Base-by-base conservation (phyloP, 306 rosid species). In the Abrus pulchellus region DNA sequence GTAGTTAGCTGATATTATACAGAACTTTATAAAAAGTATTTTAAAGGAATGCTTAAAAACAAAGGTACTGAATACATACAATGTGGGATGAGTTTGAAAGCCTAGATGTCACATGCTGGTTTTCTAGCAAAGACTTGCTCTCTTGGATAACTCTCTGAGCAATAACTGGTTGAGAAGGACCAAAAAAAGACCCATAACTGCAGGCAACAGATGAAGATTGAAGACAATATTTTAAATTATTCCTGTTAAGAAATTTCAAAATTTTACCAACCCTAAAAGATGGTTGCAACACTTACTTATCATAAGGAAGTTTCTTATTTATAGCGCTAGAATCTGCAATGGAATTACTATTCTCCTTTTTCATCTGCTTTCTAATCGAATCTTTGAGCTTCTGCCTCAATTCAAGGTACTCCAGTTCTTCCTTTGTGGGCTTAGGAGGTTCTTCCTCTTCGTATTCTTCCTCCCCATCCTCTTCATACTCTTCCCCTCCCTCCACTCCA, bases 141-240 rank as follows among this genome's bases (percentile, higher is more conserved):
- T 94, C 98, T 85, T 92, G 97, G 65, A 94, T 94, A 45, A 94
- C 98, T 88, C 98, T 84, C 45, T 86, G 89, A 48, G 98, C 87
- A 75, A 94, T 91, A 78, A 87, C 88, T 27, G 98, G 97, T 80
- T 88, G 90, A 75, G 97, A 89, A 43, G 97, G 93, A 53, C 97
- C 98, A 80, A 94, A 94, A 87, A 94, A 94, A 8, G 97, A 91
- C 33, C 98, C 98, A 77, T 75, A 94, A 85, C 98, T 94, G 97
- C 91, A 85, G 33, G 33, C 59, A 60, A 60, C 68, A 64, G 49
- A 78, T 5, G 61, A 74, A 81, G 14, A 83, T 9, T 32, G 61
- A 74, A 67, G 27, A 61, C n/a, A 77, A 74, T 65, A 73, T 11
- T 67, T 8, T 56, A 59, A 79, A 65, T 74, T 81, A 57, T 54